Conservation (phyloP, 2,329 filamentous ascomycete genomes). For the Exophiala mesophila region DNA sequence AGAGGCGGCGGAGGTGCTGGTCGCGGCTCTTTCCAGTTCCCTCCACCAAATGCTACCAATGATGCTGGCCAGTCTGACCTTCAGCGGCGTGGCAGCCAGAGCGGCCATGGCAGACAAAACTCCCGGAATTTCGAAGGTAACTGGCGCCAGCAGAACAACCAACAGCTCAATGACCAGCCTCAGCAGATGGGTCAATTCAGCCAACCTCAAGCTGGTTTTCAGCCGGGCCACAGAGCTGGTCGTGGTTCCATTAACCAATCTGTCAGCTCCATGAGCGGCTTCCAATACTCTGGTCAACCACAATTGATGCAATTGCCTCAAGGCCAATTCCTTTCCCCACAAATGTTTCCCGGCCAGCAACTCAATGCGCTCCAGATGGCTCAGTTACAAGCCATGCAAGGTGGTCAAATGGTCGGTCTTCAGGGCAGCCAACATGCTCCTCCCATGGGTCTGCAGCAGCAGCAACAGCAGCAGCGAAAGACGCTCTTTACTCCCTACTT, state of each 20-base stretch:
- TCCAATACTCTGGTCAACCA: conserved; percentile 83
- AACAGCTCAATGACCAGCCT: conserved; percentile 44
- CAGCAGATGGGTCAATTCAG: conserved; percentile 60
- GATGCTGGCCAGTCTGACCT: conserved; percentile 58
- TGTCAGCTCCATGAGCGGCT: conserved; percentile 73
- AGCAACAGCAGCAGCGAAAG: conserved; percentile 93
- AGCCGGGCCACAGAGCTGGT: conserved; percentile 75
- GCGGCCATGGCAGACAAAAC: conserved; percentile 70
- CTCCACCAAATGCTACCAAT: conserved; percentile 48
- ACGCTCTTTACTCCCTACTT: conserved; percentile 97
- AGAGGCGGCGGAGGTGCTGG: conserved; percentile 59
- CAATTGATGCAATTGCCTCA: conserved; percentile 80
- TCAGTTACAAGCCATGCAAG: conserved; percentile 88
- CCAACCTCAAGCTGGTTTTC: conserved; percentile 74
- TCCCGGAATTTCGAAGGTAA: conserved; percentile 98
- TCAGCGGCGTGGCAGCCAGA: conserved; percentile 66
- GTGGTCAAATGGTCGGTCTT: conserved; percentile 68
- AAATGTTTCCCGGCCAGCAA: conserved; percentile 79
- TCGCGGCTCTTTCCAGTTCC: conserved; percentile 66
- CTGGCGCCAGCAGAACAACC: conserved; percentile 76
- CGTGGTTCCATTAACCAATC: conserved; percentile 84
- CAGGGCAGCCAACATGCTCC: conserved; percentile 67
- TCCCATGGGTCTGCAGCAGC: conserved; percentile 59
- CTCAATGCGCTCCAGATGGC: conserved; percentile 82
- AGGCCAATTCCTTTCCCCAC: conserved; percentile 77